Base-by-base conservation (phyloP, 306 rosid genomes). In the Echinosophora koreensis region DNA sequence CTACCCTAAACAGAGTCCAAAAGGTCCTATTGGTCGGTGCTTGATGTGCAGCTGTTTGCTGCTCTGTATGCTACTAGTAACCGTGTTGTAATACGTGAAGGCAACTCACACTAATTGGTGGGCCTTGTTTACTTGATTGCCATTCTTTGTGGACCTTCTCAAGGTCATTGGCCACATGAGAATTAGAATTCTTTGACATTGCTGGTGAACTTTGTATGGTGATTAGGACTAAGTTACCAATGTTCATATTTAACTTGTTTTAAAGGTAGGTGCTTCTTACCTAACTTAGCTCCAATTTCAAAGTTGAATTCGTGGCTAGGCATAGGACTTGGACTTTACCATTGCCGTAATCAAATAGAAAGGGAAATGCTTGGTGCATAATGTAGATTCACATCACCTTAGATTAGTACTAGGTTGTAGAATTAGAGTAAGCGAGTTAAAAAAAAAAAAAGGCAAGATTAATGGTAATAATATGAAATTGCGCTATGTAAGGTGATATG, bases 11-110 rank as follows among this genome's bases (percentile, higher is more conserved):
- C 0, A 74, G 75, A 69, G 77, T 69, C 58, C 69, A 71, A 70
- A 81, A 84, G 73, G 74, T 54, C n/a, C 39, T 60, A 8, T 52
- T 66, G 88, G 83, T 87, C 73, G 69, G 84, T 66, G 82, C 47
- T 80, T 66, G 73, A 63, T 68, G 84, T 65, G 81, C 62, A 10
- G 32, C 71, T 60, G 76, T 35, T 60, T 71, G 84, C 73, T 28
- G 15, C 58, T 39, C 58, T 14, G 65, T 63, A 34, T 61, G 50
- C 4, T 64, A n/a, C n/a, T n/a, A n/a, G n/a, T n/a, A 38, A 13
- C 59, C 64, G 74, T 63, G 6, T 27, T 66, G 79, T 50, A 7
- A 67, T 64, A 30, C 14, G 56, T 49, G 65, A 39, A 52, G 30
- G 69, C 56, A 30, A 47, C 47, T 55, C 63, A 16, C 54, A 37